A percentile compares a stretch with the other conserved stretches of the same genome.
Conservation (phyloP, 208 protist genomes). For the Acanthamoeba sp. region DNA sequence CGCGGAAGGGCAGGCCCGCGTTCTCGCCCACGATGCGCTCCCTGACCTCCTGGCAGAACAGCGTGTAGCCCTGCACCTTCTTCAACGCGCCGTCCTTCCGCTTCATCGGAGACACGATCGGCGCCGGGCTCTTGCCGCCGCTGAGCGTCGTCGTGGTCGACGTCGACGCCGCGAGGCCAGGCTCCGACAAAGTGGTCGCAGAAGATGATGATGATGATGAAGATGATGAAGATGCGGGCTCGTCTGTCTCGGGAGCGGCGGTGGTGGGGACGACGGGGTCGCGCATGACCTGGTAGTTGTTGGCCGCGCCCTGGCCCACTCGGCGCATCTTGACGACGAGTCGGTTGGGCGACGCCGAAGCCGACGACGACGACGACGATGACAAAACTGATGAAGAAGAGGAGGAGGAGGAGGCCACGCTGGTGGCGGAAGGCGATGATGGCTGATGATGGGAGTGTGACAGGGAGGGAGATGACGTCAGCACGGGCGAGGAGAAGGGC, state of each 20-base stretch:
- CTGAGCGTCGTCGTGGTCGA: too few species aligned
- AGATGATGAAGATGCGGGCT: neutral
- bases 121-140: neutral
- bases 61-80: slow-evolving; percentile 62
- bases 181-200: neutral
- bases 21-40: neutral
- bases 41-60: slow-evolving; percentile 28
- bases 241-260: neutral
- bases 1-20: slow-evolving; percentile 3
- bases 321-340: slow-evolving; percentile 36
- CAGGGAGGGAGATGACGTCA: neutral
- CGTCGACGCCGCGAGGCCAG: neutral
- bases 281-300: slow-evolving; percentile 19
- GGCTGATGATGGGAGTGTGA: neutral
- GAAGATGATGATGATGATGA: neutral
- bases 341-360: neutral
- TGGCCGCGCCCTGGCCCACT: slow-evolving; percentile 5
- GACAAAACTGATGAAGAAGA: neutral
- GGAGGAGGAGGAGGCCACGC: neutral
- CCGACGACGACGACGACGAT: neutral
- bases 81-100: neutral
- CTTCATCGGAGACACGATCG: neutral
- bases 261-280: neutral
- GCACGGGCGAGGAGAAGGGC: neutral
- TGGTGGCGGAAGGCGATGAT: neutral